A percentile compares a stretch with the other conserved stretches of the same genome.
Conservation (phyloP, 2,329 filamentous ascomycete species). For the Curvularia sp. region DNA sequence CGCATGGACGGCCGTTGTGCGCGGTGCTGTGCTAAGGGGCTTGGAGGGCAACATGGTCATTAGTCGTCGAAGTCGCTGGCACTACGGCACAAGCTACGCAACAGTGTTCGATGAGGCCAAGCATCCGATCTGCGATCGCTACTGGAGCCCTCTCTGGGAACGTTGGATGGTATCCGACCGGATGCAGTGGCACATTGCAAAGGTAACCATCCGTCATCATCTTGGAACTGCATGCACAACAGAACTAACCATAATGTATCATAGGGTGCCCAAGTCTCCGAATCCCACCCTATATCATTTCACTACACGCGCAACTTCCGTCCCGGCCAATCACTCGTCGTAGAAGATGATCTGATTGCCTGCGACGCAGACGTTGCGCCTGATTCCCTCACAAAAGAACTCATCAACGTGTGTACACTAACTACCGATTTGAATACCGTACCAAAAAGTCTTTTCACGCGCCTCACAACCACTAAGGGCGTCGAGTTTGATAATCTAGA, state of each 20-base stretch:
- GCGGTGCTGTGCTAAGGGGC: conserved; percentile 76
- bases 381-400: conserved; percentile 54
- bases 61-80: conserved; percentile 74
- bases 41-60: conserved; percentile 82
- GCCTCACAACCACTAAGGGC: conserved; percentile 77
- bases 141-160: conserved; percentile 82
- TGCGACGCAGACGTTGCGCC: conserved; percentile 74
- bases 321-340: conserved; percentile 75
- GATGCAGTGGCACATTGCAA: conserved; percentile 86
- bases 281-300: conserved; percentile 77
- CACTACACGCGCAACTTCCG: conserved; percentile 88
- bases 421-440: conserved; percentile 82
- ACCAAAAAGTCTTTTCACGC: conserved; percentile 74
- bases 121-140: conserved; percentile 74
- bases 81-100: conserved; percentile 82
- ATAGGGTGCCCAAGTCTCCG: conserved; percentile 76
- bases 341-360: conserved; percentile 81
- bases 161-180: conserved; percentile 82
- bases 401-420: conserved; percentile 78
- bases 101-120: conserved; percentile 80
- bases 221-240: background rate
- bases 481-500: conserved; percentile 84
- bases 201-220: conserved; percentile 56
- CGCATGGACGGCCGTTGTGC: conserved; percentile 80
- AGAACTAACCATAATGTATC: conserved; percentile 15